Evolutionary conservation across 2,329 filamentous ascomycete species (phyloP).

Genomic region (Metarhizium rileyi): DNA sequence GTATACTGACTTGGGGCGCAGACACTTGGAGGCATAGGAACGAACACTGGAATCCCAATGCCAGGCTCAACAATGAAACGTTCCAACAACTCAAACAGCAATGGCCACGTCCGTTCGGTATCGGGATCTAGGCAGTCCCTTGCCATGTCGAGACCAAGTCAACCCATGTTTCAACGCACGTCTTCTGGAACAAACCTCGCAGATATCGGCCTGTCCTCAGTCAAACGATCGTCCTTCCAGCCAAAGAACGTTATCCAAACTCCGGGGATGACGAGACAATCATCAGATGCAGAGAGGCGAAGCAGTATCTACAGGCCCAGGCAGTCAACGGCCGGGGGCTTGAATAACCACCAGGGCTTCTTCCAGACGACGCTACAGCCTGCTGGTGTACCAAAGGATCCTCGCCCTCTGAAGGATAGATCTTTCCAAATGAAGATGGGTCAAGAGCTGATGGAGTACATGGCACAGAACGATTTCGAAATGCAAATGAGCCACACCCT

Average conservation of each 20-base stretch:
- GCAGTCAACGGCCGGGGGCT: conserved; percentile 58
- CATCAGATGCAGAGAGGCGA: conserved; percentile 49
- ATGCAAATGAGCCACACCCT: conserved; percentile 94
- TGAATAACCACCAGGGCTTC: conserved; percentile 72
- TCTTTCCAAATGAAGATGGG: conserved; percentile 73
- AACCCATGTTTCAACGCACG: conserved; percentile 77
- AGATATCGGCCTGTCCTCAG: conserved; percentile 72
- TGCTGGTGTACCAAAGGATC: conserved; percentile 76
- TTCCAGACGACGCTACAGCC: conserved; percentile 79
- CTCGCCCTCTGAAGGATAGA: conserved; percentile 74
- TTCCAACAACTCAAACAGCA: conserved; percentile 64
- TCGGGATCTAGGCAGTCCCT: conserved; percentile 81
- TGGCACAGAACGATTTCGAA: conserved; percentile 91
- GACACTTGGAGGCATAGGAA: conserved; percentile 79
- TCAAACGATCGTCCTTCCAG: conserved; percentile 72
- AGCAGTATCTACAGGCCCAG: conserved; percentile 74
- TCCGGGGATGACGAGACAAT: conserved; percentile 44
- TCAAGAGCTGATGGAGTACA: conserved; percentile 83
- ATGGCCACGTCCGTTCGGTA: conserved; percentile 69
- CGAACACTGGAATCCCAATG: conserved; percentile 79
- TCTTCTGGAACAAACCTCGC: conserved; percentile 75
- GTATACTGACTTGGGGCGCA: conserved; percentile 24
- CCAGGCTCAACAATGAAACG: conserved; percentile 92
- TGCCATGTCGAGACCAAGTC: conserved; percentile 70
- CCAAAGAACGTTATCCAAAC: conserved; percentile 46